These are phyloP conservation scores for Cyclotella sp. DNA, from an alignment of 108 stramenopile species.

Conservation along the genomic window DNA sequence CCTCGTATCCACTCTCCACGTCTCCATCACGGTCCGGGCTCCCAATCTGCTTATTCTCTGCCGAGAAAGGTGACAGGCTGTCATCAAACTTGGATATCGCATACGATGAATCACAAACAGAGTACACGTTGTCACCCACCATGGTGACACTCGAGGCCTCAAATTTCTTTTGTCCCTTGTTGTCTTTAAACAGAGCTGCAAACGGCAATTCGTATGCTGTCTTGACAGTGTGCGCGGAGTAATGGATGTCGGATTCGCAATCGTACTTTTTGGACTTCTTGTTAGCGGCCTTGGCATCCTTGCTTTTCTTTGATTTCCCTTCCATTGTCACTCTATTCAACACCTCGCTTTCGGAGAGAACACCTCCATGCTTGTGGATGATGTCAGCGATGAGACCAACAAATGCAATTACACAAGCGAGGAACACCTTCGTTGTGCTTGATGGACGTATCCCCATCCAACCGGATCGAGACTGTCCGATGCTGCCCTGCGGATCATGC, in stretches of 20 bases:
- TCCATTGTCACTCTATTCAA: background rate
- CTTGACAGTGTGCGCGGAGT: constrained; percentile 59
- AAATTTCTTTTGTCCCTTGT: constrained; percentile 60
- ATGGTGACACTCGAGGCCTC: constrained; percentile 55
- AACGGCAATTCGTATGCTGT: constrained; percentile 64
- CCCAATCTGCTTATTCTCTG: constrained; percentile 62
- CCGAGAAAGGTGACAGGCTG: constrained; percentile 49
- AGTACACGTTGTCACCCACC: constrained; percentile 32
- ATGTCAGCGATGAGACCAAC: background rate
- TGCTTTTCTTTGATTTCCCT: background rate
- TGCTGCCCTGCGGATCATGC: background rate
- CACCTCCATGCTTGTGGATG: background rate
- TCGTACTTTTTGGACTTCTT: constrained; percentile 1
- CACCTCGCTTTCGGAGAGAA: background rate
- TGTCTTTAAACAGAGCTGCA: constrained; percentile 57
- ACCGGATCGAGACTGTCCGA: background rate
- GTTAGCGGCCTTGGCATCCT: background rate
- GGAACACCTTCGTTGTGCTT: background rate
- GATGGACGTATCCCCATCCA: background rate
- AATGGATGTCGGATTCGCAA: constrained; percentile 41
- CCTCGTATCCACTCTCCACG: constrained; percentile 74
- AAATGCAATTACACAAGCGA: background rate
- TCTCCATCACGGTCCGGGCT: constrained; percentile 56
- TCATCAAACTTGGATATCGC: constrained; percentile 57
- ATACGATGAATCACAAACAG: constrained; percentile 61